Evolutionary conservation across 805 yeast genomes (phyloP).

Genomic region (Torulaspora franciscae): DNA sequence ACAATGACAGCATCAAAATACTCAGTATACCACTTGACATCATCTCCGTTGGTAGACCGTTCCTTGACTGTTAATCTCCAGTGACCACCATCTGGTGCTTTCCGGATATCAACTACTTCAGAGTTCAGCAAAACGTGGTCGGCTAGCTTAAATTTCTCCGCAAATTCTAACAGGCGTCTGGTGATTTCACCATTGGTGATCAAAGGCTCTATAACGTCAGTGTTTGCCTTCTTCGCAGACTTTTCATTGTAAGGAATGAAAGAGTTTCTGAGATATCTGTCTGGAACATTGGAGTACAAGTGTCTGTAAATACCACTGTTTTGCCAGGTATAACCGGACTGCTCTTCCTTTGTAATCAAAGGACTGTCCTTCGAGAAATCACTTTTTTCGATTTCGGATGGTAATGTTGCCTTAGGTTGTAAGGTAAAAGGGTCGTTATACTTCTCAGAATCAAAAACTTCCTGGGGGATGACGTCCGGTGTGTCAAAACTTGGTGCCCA

Average conservation of each 20-base stretch:
- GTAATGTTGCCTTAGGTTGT: conserved; percentile 16
- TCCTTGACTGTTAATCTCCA: conserved; percentile 18
- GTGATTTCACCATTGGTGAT: conserved; percentile 14
- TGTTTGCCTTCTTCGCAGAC: background rate
- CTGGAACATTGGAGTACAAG: conserved; percentile 20
- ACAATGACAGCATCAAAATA: conserved; percentile 38
- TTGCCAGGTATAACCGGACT: conserved; percentile 6
- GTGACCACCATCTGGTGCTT: conserved; percentile 2
- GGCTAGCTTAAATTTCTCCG: conserved; percentile 6
- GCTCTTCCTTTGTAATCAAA: background rate
- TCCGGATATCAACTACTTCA: conserved; percentile 21
- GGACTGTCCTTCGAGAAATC: conserved; percentile 11
- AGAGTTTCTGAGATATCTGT: conserved; percentile 19
- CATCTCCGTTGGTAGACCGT: conserved; percentile 23
- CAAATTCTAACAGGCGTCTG: conserved; percentile 13
- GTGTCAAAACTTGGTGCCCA: conserved; percentile 34
- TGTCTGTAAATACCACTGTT: conserved; percentile 20
- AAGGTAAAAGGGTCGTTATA: conserved; percentile 37
- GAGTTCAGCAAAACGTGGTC: conserved; percentile 14
- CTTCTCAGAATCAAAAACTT: conserved; percentile 29
- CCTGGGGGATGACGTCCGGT: conserved; percentile 25
- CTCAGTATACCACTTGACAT: conserved; percentile 37
- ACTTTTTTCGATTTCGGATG: conserved; percentile 14
- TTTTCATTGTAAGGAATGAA: conserved; percentile 14
- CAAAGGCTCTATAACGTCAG: conserved; percentile 11